phyloP scores from a whole-genome alignment of 164 flowering plant species.

The Tetracentron sinense region DNA sequence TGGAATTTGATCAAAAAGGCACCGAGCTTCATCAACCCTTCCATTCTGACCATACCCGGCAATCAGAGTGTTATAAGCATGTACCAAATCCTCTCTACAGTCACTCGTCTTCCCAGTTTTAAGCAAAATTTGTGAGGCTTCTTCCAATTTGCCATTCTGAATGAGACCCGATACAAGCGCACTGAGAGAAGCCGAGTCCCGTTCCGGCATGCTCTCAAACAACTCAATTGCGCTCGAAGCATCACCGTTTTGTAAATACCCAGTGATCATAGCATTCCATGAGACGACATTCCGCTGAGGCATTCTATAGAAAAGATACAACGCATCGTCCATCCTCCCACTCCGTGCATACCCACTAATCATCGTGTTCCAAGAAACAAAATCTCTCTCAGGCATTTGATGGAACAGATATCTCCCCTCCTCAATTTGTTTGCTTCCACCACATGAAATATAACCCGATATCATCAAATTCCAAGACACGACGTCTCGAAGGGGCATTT shows the following conservation, averaged over 20 bases:
- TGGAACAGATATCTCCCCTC: conserved; percentile 41
- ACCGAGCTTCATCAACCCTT: conserved; percentile 26
- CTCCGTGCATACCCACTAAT: conserved; percentile 44
- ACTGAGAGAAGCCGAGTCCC: conserved; percentile 33
- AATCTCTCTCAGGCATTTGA: conserved; percentile 37
- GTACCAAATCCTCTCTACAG: conserved; percentile 24
- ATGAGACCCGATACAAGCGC: conserved; percentile 48
- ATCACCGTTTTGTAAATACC: conserved; percentile 41
- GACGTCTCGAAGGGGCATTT: conserved; percentile 25
- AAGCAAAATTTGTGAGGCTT: conserved; percentile 25
- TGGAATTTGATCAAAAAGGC: conserved; percentile 33
- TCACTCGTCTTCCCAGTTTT: conserved; percentile 8
- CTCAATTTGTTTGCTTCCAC: conserved; percentile 22
- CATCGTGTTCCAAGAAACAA: conserved; percentile 48
- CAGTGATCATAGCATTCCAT: conserved; percentile 48
- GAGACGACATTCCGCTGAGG: conserved; percentile 40
- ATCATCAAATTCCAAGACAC: conserved; percentile 33
- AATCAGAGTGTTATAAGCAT: conserved; percentile 41
- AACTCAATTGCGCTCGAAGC: conserved; percentile 31
- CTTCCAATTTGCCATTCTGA: conserved; percentile 32
- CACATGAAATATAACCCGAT: conserved; percentile 27
- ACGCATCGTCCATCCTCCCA: conserved; percentile 38
- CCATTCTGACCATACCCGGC: conserved; percentile 54
- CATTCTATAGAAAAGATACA: conserved; percentile 31
- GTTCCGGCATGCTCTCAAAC: conserved; percentile 34